Percentiles rank a stretch among this genome's conserved stretches.
phyloP scores from a whole-genome alignment of 2,329 filamentous ascomycete genomes.

The Colletotrichum sp. region DNA sequence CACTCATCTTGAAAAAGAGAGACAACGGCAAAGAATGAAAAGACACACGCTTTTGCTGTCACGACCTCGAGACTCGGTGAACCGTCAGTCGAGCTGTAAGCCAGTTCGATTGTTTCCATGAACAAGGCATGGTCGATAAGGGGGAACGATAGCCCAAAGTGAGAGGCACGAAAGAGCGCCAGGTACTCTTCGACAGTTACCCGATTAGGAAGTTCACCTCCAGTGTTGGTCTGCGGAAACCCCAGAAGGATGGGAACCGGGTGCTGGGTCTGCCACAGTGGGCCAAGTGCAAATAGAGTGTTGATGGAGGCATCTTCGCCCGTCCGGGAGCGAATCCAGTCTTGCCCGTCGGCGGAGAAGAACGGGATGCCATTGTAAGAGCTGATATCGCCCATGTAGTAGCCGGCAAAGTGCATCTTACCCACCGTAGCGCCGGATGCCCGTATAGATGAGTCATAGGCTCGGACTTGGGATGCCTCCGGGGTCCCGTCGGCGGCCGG shows the following conservation, averaged over 20 bases:
- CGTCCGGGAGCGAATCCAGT: conserved; percentile 52
- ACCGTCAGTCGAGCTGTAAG: conserved; percentile 39
- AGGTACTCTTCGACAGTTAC: conserved; percentile 32
- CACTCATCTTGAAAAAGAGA: conserved; percentile 25
- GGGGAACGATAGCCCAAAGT: conserved; percentile 52
- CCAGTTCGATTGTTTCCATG: conserved; percentile 44
- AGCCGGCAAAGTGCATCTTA: conserved; percentile 52
- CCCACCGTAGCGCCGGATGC: conserved; percentile 27
- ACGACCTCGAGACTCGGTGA: conserved; percentile 28
- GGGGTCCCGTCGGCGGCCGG: background rate
- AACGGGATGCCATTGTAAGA: conserved; percentile 54
- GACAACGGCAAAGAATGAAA: conserved; percentile 50
- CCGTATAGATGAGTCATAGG: conserved; percentile 1
- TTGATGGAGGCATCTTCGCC: conserved; percentile 39
- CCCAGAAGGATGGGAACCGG: conserved; percentile 15
- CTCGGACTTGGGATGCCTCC: conserved; percentile 1
- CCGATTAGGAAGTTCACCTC: conserved; percentile 38
- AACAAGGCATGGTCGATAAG: conserved; percentile 53
- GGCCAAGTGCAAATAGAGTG: conserved; percentile 25
- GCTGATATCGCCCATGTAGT: conserved; percentile 50
- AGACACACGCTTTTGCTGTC: conserved; percentile 49
- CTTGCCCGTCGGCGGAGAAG: conserved; percentile 49
- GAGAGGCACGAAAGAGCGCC: conserved; percentile 27
- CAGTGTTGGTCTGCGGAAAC: background rate
- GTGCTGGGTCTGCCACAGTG: conserved; percentile 23